phyloP scores from a whole-genome alignment of 2,329 filamentous ascomycete genomes.

The Fusarium sp. region DNA sequence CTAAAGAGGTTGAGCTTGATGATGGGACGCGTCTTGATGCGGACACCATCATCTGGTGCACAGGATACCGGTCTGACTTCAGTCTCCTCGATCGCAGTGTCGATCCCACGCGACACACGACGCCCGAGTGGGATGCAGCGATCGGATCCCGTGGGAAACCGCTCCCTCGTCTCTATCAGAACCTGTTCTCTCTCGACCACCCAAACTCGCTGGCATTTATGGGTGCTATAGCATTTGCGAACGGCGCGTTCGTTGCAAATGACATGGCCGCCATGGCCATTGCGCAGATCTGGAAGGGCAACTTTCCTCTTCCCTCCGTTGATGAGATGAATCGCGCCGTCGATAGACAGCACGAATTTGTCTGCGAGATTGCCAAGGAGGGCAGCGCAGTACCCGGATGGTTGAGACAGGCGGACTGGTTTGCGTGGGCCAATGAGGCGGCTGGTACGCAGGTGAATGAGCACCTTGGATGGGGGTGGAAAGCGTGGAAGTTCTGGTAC shows the following conservation, averaged over 20 bases:
- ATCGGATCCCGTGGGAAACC: conserved; percentile 49
- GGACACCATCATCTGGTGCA: conserved; percentile 55
- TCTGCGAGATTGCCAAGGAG: conserved; percentile 49
- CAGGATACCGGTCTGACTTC: conserved; percentile 55
- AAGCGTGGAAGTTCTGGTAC: conserved; percentile 60
- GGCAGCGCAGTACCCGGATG: conserved; percentile 48
- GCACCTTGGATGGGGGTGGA: conserved; percentile 58
- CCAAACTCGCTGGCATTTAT: conserved; percentile 62
- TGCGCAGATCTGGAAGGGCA: conserved; percentile 61
- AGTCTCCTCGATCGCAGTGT: conserved; percentile 47
- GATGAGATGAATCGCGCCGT: conserved; percentile 56
- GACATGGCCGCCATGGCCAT: conserved; percentile 62
- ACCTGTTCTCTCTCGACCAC: conserved; percentile 60
- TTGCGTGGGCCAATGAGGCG: conserved; percentile 58
- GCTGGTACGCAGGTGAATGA: conserved; percentile 59
- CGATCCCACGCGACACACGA: conserved; percentile 48
- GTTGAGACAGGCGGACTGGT: conserved; percentile 55
- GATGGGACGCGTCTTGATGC: conserved; percentile 49
- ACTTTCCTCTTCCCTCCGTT: conserved; percentile 54
- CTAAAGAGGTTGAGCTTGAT: conserved; percentile 48
- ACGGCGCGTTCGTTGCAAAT: conserved; percentile 55
- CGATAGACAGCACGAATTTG: conserved; percentile 53
- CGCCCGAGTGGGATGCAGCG: conserved; percentile 42
- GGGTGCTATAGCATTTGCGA: conserved; percentile 55
- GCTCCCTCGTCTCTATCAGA: conserved; percentile 58